These are phyloP conservation scores for Drechslera avenae DNA, from an alignment of 2,329 filamentous ascomycete genomes.

Conservation along the genomic window DNA sequence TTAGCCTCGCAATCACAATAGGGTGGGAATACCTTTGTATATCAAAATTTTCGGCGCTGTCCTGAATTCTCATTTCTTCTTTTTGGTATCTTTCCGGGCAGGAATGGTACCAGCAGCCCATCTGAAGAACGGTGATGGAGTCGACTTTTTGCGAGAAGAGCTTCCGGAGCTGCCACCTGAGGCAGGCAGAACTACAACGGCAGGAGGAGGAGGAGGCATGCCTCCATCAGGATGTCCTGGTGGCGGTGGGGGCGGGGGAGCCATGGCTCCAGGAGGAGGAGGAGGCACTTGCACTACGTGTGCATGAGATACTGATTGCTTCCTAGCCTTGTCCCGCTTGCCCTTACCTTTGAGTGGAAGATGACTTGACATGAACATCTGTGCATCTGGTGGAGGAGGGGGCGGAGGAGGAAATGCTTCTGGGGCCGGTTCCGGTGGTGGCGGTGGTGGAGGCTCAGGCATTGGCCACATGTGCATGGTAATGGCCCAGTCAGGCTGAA, in stretches of 20 bases:
- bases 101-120: conserved; percentile 27
- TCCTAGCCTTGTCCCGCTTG: conserved; percentile 21
- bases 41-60: not conserved
- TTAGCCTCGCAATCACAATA: not conserved
- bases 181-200: conserved; percentile 13
- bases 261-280: conserved; percentile 5
- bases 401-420: conserved; percentile 16
- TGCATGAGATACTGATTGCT: conserved; percentile 15
- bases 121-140: conserved; percentile 24
- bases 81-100: conserved; percentile 8
- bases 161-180: conserved; percentile 4
- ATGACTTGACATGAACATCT: conserved; percentile 17
- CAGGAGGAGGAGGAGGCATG: conserved; percentile 11
- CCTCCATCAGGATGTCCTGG: conserved; percentile 10
- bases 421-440: conserved; percentile 15
- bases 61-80: conserved; percentile 8
- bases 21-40: not conserved
- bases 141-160: conserved; percentile 16
- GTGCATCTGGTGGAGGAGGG: conserved; percentile 23
- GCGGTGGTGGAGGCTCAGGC: conserved; percentile 38
- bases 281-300: conserved; percentile 19
- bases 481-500: conserved; percentile 56
- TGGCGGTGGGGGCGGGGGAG: conserved; percentile 13
- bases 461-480: conserved; percentile 58
- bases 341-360: conserved; percentile 21